Evolutionary conservation across 2,329 filamentous ascomycete species (phyloP).

Genomic region (Pseudodiploospora longispora): DNA sequence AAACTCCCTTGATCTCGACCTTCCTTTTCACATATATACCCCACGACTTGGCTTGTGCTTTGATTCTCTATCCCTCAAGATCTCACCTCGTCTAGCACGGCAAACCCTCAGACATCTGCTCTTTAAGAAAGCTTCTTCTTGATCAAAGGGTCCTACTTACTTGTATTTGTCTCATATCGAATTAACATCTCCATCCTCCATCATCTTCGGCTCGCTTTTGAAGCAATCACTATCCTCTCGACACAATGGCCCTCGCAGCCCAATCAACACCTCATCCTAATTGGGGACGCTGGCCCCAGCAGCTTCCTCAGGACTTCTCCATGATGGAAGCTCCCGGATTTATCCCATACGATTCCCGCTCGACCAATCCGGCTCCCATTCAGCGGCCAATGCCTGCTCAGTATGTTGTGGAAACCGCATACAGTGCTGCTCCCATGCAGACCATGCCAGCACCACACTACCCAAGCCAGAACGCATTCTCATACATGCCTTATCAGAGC

Average conservation of each 20-base stretch:
- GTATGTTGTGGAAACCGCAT: conserved; percentile 38
- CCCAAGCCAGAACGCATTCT: conserved; percentile 33
- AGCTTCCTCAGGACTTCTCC: conserved; percentile 38
- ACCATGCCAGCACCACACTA: conserved; percentile 36
- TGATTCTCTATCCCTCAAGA: conserved; percentile 7
- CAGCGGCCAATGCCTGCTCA: conserved; percentile 38
- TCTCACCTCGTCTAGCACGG: conserved; percentile 6
- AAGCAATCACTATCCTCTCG: neutral
- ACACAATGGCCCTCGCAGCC: conserved; percentile 39
- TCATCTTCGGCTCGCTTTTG: neutral
- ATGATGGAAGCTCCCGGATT: conserved; percentile 40
- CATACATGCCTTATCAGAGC: conserved; percentile 35
- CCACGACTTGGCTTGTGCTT: neutral
- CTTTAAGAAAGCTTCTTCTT: neutral
- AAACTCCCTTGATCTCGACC: conserved; percentile 9
- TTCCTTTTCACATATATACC: conserved; percentile 14
- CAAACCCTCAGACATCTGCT: conserved; percentile 1
- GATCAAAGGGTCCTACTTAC: neutral
- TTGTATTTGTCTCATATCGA: too few species aligned
- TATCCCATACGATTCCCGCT: conserved; percentile 41
- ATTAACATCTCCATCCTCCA: neutral
- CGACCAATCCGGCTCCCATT: conserved; percentile 27
- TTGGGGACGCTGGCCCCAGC: conserved; percentile 50
- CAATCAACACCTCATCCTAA: conserved; percentile 34
- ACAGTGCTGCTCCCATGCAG: conserved; percentile 34